phyloP scores from a whole-genome alignment of 2,329 filamentous ascomycete species.

The Fusarium sp. region DNA sequence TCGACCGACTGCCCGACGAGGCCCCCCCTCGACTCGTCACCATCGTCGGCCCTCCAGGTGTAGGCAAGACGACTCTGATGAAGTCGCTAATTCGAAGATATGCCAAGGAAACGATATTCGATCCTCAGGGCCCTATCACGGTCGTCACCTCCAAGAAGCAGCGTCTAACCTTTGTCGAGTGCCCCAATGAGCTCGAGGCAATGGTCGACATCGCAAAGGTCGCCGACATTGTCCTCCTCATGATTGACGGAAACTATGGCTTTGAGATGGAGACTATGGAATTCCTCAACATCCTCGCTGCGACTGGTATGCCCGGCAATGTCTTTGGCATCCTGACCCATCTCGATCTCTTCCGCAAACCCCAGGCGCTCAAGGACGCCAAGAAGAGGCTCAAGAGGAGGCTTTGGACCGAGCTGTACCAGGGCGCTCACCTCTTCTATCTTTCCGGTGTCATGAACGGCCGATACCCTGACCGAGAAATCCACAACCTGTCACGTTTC shows the following conservation, averaged over 20 bases:
- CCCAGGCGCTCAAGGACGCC: slow-evolving; percentile 88
- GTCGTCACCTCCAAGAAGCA: slow-evolving; percentile 97
- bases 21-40: slow-evolving; percentile 92
- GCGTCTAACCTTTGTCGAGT: slow-evolving; percentile 94
- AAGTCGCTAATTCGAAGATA: slow-evolving; percentile 95
- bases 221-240: slow-evolving; percentile 93
- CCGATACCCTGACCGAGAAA: slow-evolving; percentile 93
- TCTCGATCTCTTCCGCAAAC: slow-evolving; percentile 93
- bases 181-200: slow-evolving; percentile 92
- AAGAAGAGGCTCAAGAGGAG: slow-evolving; percentile 97
- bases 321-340: slow-evolving; percentile 98
- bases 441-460: slow-evolving; percentile 96
- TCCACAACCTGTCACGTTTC: slow-evolving; percentile 95
- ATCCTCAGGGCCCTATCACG: slow-evolving; percentile 91
- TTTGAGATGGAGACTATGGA: slow-evolving; percentile 99
- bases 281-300: slow-evolving; percentile 92
- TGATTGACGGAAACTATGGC: slow-evolving; percentile 99
- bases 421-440: slow-evolving; percentile 97
- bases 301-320: slow-evolving; percentile 97
- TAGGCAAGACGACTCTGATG: slow-evolving; percentile 93
- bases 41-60: slow-evolving; percentile 93
- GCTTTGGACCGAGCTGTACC: slow-evolving; percentile 96
- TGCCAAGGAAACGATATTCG: slow-evolving; percentile 91
- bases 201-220: slow-evolving; percentile 99
- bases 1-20: slow-evolving; percentile 95